Base-by-base conservation (phyloP, 2,329 filamentous ascomycete genomes). In the Paraphaeosphaeria minitans region DNA sequence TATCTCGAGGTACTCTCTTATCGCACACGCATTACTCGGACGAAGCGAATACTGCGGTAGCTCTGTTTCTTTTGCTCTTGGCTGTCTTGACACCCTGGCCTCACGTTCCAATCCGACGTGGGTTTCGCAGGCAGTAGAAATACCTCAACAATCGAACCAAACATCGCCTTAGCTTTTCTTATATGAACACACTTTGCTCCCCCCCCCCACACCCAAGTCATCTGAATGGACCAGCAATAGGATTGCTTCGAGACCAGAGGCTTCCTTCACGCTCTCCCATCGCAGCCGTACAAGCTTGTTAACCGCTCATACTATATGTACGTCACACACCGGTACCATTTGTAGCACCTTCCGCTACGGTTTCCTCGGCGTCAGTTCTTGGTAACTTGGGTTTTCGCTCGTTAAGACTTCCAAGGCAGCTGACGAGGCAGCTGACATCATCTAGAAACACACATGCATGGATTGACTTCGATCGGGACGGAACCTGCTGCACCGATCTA, bases 81-180 rank as follows among this genome's bases (percentile, higher is more conserved):
- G 31, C 33, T 21, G 10, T 50, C 19, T 35, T 37, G 2, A n/a
- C 21, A 31, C 37, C 37, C 37, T 37, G n/a, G 47, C 31, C 31
- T 5, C 47, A 39, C 21, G 14, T 39, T 35, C 12, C 31, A 50
- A 37, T 9, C 31, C 9, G 21, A 16, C 13, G n/a, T 31, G 12
- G 8, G 47, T 50, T 50, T 50, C 47, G 21, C 29, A 50, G 19
- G 47, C 19, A 13, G 31, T 21, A 21, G 47, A 50, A 50, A 50
- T 31, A 50, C 43, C 12, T n/a, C 43, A 27, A 29, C 10, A 27
- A 16, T 27, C 29, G 43, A 10, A 46, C 10, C 43, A 6, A 29
- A 13, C 43, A 29, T 4, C 22, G 43, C 22, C 27, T 46, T 46
- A 22, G n/a, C n/a, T 22, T 43, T 19, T 21, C 13, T 4, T 4